These are phyloP conservation scores for Scedosporium apiospermum DNA, from an alignment of 2,329 filamentous ascomycete species.

Conservation along the genomic window DNA sequence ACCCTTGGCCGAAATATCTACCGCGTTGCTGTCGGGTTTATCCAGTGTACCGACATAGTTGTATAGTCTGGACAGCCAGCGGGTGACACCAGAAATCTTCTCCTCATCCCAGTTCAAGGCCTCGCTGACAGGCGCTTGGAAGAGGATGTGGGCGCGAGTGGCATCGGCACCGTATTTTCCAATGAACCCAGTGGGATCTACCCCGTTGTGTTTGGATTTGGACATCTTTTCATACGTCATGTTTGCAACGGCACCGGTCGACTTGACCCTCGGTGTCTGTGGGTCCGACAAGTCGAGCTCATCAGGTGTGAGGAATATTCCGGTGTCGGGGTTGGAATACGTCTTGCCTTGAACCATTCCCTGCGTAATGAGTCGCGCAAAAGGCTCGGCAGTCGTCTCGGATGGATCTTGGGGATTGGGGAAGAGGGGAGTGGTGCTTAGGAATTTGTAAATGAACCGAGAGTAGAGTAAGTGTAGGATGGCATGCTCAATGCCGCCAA, in stretches of 20 bases:
- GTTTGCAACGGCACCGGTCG: constrained; percentile 47
- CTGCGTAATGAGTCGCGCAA: constrained; percentile 73
- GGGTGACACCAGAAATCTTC: constrained; percentile 71
- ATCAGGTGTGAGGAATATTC: constrained; percentile 65
- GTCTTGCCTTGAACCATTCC: constrained; percentile 92
- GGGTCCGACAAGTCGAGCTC: constrained; percentile 59
- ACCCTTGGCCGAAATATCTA: constrained; percentile 14
- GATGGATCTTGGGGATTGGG: constrained; percentile 25
- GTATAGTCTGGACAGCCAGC: constrained; percentile 66
- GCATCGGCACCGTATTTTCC: constrained; percentile 71
- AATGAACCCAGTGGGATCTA: constrained; percentile 69
- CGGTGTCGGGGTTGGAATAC: constrained; percentile 62
- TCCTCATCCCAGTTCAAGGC: constrained; percentile 80
- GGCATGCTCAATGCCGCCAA: constrained; percentile 84
- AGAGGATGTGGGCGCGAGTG: constrained; percentile 77
- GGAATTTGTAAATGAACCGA: constrained; percentile 82
- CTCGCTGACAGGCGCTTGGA: constrained; percentile 76
- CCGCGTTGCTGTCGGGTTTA: background rate
- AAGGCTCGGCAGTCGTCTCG: constrained; percentile 53
- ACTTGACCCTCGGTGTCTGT: constrained; percentile 48
- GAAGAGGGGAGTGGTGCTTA: constrained; percentile 47
- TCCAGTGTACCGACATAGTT: constrained; percentile 36
- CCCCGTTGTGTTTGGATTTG: constrained; percentile 88
- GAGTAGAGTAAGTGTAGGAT: constrained; percentile 85
- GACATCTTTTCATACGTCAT: constrained; percentile 86